Evolutionary conservation across 805 yeast species (phyloP).

Genomic region (Metschnikowia aberdeeniae): DNA sequence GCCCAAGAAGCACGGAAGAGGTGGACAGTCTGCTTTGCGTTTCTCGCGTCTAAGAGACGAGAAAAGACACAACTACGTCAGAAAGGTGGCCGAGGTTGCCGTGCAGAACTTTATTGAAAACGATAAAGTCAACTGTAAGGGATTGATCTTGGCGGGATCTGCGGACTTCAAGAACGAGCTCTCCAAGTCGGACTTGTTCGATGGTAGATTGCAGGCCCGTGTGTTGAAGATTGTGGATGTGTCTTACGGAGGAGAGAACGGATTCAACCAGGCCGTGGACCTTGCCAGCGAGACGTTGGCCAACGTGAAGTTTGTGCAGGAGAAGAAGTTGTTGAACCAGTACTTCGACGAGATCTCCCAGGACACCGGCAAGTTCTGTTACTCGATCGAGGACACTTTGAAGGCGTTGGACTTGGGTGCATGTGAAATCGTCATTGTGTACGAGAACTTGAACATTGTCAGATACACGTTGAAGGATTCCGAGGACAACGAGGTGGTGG

Average conservation of each 20-base stretch:
- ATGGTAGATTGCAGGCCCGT: slow-evolving; percentile 79
- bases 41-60: slow-evolving; percentile 98
- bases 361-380: slow-evolving; percentile 96
- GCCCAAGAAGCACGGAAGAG: slow-evolving; percentile 99
- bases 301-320: slow-evolving; percentile 96
- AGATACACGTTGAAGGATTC: slow-evolving; percentile 82
- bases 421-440: slow-evolving; percentile 86
- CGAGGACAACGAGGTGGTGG: slow-evolving; percentile 74
- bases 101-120: slow-evolving; percentile 94
- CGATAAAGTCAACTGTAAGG: slow-evolving; percentile 92
- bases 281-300: slow-evolving; percentile 94
- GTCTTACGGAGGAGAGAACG: slow-evolving; percentile 99
- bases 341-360: slow-evolving; percentile 97
- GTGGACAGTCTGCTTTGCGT: slow-evolving; percentile 99
- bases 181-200: slow-evolving; percentile 89
- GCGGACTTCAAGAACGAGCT: slow-evolving; percentile 98
- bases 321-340: slow-evolving; percentile 85
- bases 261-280: slow-evolving; percentile 98
- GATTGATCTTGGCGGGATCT: slow-evolving; percentile 95
- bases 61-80: slow-evolving; percentile 96
- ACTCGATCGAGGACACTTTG: slow-evolving; percentile 93
- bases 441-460: slow-evolving; percentile 81
- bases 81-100: slow-evolving; percentile 97
- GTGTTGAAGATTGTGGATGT: slow-evolving; percentile 92
- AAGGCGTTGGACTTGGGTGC: slow-evolving; percentile 97